Base-by-base conservation (phyloP, 2,329 filamentous ascomycete species). In the Alternaria metachromatica region DNA sequence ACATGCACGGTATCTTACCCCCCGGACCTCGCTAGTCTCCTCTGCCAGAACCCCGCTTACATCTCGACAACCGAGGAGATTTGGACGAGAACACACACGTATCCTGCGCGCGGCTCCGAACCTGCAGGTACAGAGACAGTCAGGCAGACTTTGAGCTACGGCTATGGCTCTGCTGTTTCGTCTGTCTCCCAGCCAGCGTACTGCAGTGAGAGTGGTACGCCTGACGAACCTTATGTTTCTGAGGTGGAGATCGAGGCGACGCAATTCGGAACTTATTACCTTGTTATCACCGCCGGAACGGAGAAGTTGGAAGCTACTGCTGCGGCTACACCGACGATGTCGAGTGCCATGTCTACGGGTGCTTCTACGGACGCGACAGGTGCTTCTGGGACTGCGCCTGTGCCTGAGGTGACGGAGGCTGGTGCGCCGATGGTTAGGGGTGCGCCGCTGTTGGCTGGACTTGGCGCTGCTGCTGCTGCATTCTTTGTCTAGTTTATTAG, bases 281-380 rank as follows among this genome's bases (percentile, higher is more conserved):
- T 58, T 13, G 55, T 58, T 15, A 21, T 58, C 10, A 58, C 55
- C 3, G 55, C 55, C 18, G 55, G 55, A 2, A 33, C 21, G 26
- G 55, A 58, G 20, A 58, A 58, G 26, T 15, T 58, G 11, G 30
- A 46, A 5, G 55, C 43, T 6, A 23, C 30, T 5, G 23, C 25
- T 23, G 45, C 43, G 2, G 43, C 55, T 21, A 50, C 15, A 15
- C 26, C 43, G 28, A 49, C 45, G 2, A 9, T 49, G 44, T 45
- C 28, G 6, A 49, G 26, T 23, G 26, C 55, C 5, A 5, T 8
- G 28, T 18, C 43, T 45, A 58, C 55, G 26, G 21, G 20, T n/a
- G 23, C 26, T 41, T 6, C 28, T 18, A 18, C 23, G 1, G 6
- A 21, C 23, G 41, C 3, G 37, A 30, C 44, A 4, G 18, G 18